These are phyloP conservation scores for Yamadazyma philogaea DNA, from an alignment of 805 yeast genomes.

Conservation along the genomic window DNA sequence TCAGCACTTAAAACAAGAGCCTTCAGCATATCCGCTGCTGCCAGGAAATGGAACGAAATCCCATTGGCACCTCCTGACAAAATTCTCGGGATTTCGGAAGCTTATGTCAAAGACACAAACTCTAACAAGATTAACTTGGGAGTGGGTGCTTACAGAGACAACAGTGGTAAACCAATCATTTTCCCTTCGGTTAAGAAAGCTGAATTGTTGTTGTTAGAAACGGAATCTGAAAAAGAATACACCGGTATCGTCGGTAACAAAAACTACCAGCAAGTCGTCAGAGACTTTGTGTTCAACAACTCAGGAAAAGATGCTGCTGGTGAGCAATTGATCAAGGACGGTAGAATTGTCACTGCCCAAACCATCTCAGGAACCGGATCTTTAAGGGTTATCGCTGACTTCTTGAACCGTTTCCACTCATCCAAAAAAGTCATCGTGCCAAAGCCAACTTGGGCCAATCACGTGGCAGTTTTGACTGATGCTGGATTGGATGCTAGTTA, in stretches of 20 bases:
- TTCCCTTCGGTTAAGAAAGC: constrained; percentile 73
- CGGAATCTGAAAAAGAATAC: constrained; percentile 72
- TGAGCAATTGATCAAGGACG: constrained; percentile 50
- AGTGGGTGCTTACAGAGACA: constrained; percentile 93
- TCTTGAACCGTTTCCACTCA: constrained; percentile 59
- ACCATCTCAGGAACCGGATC: constrained; percentile 97
- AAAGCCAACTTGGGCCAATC: constrained; percentile 94
- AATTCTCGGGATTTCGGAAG: constrained; percentile 74
- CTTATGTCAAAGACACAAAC: constrained; percentile 64
- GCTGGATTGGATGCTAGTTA: constrained; percentile 62
- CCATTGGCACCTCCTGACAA: constrained; percentile 77
- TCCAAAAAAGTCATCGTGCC: constrained; percentile 65
- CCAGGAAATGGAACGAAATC: constrained; percentile 31
- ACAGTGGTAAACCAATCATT: constrained; percentile 83
- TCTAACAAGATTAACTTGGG: constrained; percentile 62
- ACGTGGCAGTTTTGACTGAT: constrained; percentile 70
- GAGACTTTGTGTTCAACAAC: constrained; percentile 68
- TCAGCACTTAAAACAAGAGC: constrained; percentile 10
- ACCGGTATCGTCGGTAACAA: constrained; percentile 82
- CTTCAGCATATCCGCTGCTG: constrained; percentile 11
- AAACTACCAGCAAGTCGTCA: constrained; percentile 62
- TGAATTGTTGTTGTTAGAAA: constrained; percentile 48
- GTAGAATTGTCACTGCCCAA: constrained; percentile 78
- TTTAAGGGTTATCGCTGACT: constrained; percentile 77
- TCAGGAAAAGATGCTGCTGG: constrained; percentile 51